These are phyloP conservation scores for Phyllosticta capitalensis DNA, from an alignment of 2,329 filamentous ascomycete genomes.

Conservation along the genomic window DNA sequence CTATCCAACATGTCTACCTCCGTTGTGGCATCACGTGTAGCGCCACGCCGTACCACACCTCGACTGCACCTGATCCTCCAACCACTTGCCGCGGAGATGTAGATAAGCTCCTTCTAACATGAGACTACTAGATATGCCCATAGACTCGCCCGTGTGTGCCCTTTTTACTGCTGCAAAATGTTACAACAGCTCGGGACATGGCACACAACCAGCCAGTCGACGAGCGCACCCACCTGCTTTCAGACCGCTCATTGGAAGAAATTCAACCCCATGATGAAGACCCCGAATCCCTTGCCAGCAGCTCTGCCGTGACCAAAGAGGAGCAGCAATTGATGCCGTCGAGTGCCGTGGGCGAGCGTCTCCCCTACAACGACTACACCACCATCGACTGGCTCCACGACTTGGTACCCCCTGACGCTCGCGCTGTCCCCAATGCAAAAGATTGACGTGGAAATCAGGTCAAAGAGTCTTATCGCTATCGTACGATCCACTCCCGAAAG, in stretches of 20 bases:
- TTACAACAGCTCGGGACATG: not conserved
- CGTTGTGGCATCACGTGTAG: too few species aligned
- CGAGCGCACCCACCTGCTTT: conserved; percentile 26
- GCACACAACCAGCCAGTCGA: conserved; percentile 9
- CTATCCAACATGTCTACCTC: too few species aligned
- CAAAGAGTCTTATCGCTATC: conserved; percentile 47
- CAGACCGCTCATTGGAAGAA: conserved; percentile 24
- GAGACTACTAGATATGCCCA: too few species aligned
- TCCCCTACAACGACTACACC: conserved; percentile 53
- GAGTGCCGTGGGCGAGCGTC: conserved; percentile 43
- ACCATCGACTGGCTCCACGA: conserved; percentile 56
- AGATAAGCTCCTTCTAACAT: too few species aligned
- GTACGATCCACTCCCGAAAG: conserved; percentile 34
- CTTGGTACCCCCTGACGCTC: conserved; percentile 29
- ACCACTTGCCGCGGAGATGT: too few species aligned
- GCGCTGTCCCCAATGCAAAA: not conserved
- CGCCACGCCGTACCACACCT: too few species aligned
- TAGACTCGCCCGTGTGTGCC: too few species aligned
- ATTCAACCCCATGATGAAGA: conserved; percentile 32
- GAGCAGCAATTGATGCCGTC: conserved; percentile 36
- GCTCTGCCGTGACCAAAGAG: conserved; percentile 37
- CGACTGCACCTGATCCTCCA: too few species aligned
- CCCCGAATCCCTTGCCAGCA: conserved; percentile 33
- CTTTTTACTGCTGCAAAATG: too few species aligned
- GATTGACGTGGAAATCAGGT: conserved; percentile 27